Base-by-base conservation (phyloP, 2,329 filamentous ascomycete species). In the Epichloe aotearoae region DNA sequence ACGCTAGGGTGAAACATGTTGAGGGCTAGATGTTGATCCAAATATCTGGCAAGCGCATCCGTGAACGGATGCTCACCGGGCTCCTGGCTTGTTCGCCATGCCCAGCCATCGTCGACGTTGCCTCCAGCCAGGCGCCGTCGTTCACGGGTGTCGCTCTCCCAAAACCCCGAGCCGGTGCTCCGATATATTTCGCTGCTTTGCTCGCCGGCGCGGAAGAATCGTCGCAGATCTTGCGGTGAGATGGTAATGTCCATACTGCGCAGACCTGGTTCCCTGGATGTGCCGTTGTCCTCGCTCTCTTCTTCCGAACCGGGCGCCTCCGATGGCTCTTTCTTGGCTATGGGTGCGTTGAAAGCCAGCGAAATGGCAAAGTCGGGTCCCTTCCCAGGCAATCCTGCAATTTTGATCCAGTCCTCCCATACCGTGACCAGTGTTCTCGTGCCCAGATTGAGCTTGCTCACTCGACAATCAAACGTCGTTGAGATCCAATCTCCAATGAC, bases 1-100 rank as follows among this genome's bases (percentile, higher is more conserved):
- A 80, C 76, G n/a, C 70, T 67, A 0, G 77, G 73, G 55, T 80
- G 76, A 50, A 76, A 75, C 55, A 81, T 56, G 56, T 80, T 69
- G 14, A 82, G 61, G 0, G 73, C 75, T 5, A 80, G 65, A 53
- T 80, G 76, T n/a, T 70, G 65, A 50, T 71, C 62, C 6, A 80
- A 53, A 51, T 81, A 80, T 5, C 58, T 58, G 0, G 68, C 71
- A 17, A 81, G 57, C 0, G 76, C 75, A 42, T 74, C 66, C 0
- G 69, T 73, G 54, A 81, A 80, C 0, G 76, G 59, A 17, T 65
- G 61, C 11, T 56, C 41, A 5, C 55, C 53, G 1, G 50, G 46
- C n/a, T 55, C 50, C 11, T 56, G 54, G 45, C 49, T 54, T 34
- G 56, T 48, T 12, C 69, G 65, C 76, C 75, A 79, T 3, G 59